Evolutionary conservation across 352 stramenopile genomes (phyloP), one percentile per base, ranked within the genome.

Genomic region (Phytophthora meadii): DNA sequence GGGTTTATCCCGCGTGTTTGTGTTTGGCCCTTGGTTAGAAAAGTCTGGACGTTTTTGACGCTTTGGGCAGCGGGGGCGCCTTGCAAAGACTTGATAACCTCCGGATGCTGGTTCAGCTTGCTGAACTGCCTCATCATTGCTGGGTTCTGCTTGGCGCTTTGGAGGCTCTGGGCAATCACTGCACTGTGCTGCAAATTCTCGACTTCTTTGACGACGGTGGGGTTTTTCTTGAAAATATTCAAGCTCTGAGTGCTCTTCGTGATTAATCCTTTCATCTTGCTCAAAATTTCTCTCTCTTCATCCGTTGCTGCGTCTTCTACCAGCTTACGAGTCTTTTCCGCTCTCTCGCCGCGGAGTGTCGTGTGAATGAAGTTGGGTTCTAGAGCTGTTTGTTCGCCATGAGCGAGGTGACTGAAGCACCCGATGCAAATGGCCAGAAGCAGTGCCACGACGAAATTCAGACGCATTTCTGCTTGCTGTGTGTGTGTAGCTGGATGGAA

Each of bases 151-250:
- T 54, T 54, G 10, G 41, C n/a, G 14, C 1, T 34, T 6, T 54
- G 5, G 32, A 54, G 19, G 17, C 32, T 54, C 19, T 54, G 30
- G 19, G 19, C 17, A 22, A 54, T 19, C 48, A 54, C 48, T 6
- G 48, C 30, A 12, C 11, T 54, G 4, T 54, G 44, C 48, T 44
- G 40, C 32, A 54, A 54, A 30, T 42, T 32, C 32, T 54, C 32
- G 30, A 54, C 17, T 44, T 54, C 48, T 32, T 44, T 54, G 48
- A 44, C 22, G 9, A 25, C 48, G 14, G 48, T 34, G 28, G 48
- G 48, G 32, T 44, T 54, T 11, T 15, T 54, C 48, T 54, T 32
- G 32, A 54, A 44, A 12, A 30, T 7, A 19, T 44, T 32, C 22
- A 44, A 9, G 48, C 30, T 54, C 48, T 54, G 28, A n/a, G 48